These are phyloP conservation scores for Lachnellula cervina DNA, from an alignment of 2,329 filamentous ascomycete genomes.

Conservation along the genomic window DNA sequence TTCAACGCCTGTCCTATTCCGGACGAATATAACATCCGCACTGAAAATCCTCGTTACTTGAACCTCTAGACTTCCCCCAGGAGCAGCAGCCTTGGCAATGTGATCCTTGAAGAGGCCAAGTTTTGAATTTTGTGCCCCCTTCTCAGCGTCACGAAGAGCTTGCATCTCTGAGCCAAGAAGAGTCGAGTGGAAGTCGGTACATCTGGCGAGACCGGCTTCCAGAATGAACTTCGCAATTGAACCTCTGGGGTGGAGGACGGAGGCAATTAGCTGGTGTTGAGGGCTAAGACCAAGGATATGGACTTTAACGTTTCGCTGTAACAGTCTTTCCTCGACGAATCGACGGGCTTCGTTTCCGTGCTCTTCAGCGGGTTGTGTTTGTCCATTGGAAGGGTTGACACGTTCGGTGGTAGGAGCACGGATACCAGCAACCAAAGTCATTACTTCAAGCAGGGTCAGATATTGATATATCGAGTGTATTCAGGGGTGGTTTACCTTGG, in stretches of 20 bases:
- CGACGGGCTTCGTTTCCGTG: conserved; percentile 82
- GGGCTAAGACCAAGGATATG: conserved; percentile 82
- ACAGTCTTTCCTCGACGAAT: conserved; percentile 79
- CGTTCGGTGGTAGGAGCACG: conserved; percentile 86
- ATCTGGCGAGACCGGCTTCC: conserved; percentile 82
- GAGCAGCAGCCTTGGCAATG: conserved; percentile 61
- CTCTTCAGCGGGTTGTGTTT: conserved; percentile 80
- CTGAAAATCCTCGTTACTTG: conserved; percentile 80
- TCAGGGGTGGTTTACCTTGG: conserved; percentile 21
- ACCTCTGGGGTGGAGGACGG: conserved; percentile 80
- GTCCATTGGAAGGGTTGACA: conserved; percentile 61
- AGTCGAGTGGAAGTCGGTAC: conserved; percentile 93
- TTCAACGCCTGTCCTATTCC: conserved; percentile 78
- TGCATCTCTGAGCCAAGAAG: conserved; percentile 88
- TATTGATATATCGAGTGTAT: not conserved
- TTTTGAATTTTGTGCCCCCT: conserved; percentile 70
- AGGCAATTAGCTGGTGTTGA: conserved; percentile 86
- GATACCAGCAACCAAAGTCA: conserved; percentile 84
- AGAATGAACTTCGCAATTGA: conserved; percentile 91
- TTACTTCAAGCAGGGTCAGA: conserved; percentile 55
- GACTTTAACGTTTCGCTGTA: conserved; percentile 81
- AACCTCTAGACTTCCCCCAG: conserved; percentile 66
- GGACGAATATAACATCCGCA: conserved; percentile 82
- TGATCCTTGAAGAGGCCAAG: conserved; percentile 78
- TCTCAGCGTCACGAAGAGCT: conserved; percentile 78